Evolutionary conservation across 2,329 filamentous ascomycete genomes (phyloP), one percentile per base, ranked within the genome.

Genomic region (Curvularia hawaiiensis): DNA sequence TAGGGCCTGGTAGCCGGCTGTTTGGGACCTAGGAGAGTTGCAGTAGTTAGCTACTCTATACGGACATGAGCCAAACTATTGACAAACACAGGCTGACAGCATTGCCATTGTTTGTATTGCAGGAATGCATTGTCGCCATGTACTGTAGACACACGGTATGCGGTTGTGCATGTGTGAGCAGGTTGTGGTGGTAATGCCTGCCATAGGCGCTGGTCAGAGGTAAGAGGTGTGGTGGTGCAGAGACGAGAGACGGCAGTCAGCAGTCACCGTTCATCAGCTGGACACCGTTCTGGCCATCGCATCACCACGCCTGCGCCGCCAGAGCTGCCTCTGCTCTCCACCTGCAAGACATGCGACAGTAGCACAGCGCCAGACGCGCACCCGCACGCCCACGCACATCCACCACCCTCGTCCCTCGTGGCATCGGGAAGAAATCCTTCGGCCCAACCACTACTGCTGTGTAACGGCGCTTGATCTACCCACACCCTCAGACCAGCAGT

Each of bases 401-500:
- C 26, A 45, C 26, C 43, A 45, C 56, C 56, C 56, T 58, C 56
- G 56, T 55, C 51, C 58, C 60, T 64, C 58, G 60, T 52, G 54
- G 43, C 54, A 50, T 54, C 50, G 54, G 54, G 50, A 54, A 43
- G 51, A 30, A 62, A 66, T 68, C 58, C 62, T 68, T 48, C 44
- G 41, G 44, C 40, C 45, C 26, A 31, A 40, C 39, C 24, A 38
- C 63, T 62, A 54, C 64, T 72, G 72, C 61, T 52, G 73, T 75
- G 72, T 72, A 75, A 70, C 46, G 67, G 65, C 64, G 31, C 51
- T 54, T 54, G 51, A 57, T 40, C 62, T 59, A 59, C 61, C 68
- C 68, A 68, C 61, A 64, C 70, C 40, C 66, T 66, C 57, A 54
- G 56, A 63, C 61, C 62, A 68, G 66, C 62, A 67, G 67, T 41